Percentiles rank a stretch among this genome's conserved stretches.
These are phyloP conservation scores for Pulveroboletus sp. DNA, from an alignment of 768 basidiomycete genomes.

Conservation along the genomic window DNA sequence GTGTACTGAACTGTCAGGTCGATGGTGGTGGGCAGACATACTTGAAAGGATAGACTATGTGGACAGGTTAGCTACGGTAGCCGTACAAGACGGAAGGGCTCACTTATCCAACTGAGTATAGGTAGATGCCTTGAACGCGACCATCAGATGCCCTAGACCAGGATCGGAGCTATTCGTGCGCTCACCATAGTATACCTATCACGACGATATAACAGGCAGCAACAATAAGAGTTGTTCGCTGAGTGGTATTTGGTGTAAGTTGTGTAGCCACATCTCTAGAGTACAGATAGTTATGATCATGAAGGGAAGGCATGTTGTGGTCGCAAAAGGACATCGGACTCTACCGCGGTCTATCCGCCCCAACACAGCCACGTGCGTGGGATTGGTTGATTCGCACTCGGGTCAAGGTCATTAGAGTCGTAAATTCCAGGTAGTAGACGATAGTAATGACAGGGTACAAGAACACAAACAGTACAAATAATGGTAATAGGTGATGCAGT, in stretches of 20 bases:
- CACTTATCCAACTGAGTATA: conserved; percentile 65
- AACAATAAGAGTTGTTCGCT: conserved; percentile 73
- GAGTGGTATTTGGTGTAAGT: conserved; percentile 67
- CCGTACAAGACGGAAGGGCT: conserved; percentile 30
- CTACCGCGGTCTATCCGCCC: neutral
- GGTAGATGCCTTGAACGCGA: conserved; percentile 65
- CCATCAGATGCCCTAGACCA: conserved; percentile 2
- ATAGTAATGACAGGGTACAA: conserved; percentile 15
- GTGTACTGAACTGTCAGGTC: neutral
- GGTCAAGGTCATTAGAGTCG: neutral
- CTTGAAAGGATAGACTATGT: conserved; percentile 88
- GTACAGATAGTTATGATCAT: conserved; percentile 19
- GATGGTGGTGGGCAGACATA: conserved; percentile 37
- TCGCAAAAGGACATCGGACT: conserved; percentile 7
- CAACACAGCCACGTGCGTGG: neutral
- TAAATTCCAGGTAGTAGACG: conserved; percentile 16
- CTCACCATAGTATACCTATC: conserved; percentile 80
- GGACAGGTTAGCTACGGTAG: conserved; percentile 10
- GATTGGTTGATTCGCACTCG: too few species aligned
- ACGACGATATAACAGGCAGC: conserved; percentile 69
- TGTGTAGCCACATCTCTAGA: conserved; percentile 25
- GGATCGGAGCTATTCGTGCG: neutral
- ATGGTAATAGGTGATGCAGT: neutral
- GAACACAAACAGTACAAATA: conserved; percentile 16
- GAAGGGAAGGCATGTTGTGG: conserved; percentile 30